Base-by-base conservation (phyloP, 345 rosid species). In the Diplotaxis tenuifolia region DNA sequence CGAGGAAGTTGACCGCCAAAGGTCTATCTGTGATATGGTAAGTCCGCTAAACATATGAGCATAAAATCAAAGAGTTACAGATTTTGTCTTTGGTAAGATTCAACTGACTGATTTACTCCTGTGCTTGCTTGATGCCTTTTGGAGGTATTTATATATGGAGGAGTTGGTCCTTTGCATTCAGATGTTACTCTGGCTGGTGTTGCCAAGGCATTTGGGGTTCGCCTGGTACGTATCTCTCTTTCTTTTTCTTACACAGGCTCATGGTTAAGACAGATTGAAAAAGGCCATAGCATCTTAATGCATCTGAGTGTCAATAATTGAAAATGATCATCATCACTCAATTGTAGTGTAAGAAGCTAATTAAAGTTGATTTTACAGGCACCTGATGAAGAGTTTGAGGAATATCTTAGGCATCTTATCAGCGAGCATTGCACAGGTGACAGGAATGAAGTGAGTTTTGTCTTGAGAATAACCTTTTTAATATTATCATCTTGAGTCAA, bases 331-430 rank as follows among this genome's bases (percentile, higher is more conserved):
- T 31, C 15, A 32, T 54, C 67, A 16, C 45, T 19, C 14, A 28
- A 8, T 28, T 28, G 21, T 58, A 59, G 53, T 27, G 21, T 40
- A 52, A 36, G 69, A 21, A 23, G 52, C 58, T 62, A 31, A 62
- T 75, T n/a, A 19, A 52, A 34, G 21, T 60, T 5, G 2, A 62
- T 65, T 42, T 67, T 72, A 75, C 66, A 95, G 99, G 99, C 98
- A 73, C 99, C 98, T 50, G 98, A 95, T 82, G 98, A 95, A 87
- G 98, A 95, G 76, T 95, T 90, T 84, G 99, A 95, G 82, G 98
- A 95, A 79, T 83, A 87, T 71, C 94, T 92, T 10, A 81, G 92
- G 84, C 92, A 87, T 76, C 86, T 87, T 73, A 81, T 87, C 40
- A 84, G 93, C 62, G 84, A 89, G 20, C 96, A 91, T 47, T 88